A percentile compares a stretch with the other conserved stretches of the same genome.
Conservation (phyloP, 495 filamentous ascomycete genomes). For the Hyaloscypha finlandica region DNA sequence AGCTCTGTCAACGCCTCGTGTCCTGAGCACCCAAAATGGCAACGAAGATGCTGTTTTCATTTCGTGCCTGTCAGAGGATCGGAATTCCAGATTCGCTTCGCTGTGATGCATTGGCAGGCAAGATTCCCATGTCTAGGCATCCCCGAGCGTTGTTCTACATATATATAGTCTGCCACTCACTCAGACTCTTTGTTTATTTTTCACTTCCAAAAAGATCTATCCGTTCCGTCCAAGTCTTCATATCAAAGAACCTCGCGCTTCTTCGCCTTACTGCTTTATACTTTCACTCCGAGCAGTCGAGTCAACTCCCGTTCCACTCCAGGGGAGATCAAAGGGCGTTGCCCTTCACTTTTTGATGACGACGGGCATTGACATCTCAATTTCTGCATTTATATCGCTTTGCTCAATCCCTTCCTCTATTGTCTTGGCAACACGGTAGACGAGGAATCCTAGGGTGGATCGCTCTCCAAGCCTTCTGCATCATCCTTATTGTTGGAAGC, state of each 20-base stretch:
- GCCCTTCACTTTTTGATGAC: not conserved
- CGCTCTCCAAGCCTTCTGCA: conserved; percentile 8
- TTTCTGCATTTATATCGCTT: conserved; percentile 1
- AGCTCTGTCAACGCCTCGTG: not conserved
- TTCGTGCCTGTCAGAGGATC: not conserved
- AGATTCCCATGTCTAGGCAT: too few species aligned
- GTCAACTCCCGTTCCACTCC: too few species aligned
- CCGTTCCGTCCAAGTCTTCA: too few species aligned
- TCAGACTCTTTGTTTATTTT: too few species aligned
- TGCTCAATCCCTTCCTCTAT: not conserved
- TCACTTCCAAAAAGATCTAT: too few species aligned
- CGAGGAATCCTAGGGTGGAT: conserved; percentile 13
- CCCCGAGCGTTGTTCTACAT: too few species aligned
- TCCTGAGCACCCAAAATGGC: not conserved
- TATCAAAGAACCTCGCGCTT: too few species aligned
- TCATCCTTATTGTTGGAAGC: not conserved
- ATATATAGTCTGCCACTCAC: too few species aligned
- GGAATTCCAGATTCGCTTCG: not conserved
- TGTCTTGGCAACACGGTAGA: conserved; percentile 7
- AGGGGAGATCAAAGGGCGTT: too few species aligned
- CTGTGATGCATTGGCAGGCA: too few species aligned
- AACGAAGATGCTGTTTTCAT: not conserved
- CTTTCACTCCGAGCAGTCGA: too few species aligned
- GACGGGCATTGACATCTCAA: not conserved
- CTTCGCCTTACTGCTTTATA: too few species aligned